phyloP scores from a whole-genome alignment of 2,329 filamentous ascomycete genomes.

The Aureobasidium sp. region DNA sequence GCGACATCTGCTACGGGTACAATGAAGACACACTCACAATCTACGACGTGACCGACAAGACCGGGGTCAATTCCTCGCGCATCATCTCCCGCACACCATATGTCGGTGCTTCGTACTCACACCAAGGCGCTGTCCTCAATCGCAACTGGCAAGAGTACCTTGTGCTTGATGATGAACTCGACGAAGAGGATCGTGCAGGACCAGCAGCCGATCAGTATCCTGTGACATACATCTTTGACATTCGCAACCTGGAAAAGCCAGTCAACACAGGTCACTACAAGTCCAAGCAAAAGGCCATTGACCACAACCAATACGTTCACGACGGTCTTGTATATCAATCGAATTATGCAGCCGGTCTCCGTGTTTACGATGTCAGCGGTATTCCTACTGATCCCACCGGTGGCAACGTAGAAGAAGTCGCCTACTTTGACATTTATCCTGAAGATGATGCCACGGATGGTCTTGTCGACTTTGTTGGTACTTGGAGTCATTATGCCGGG shows the following conservation, averaged over 20 bases:
- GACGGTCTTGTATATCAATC: conserved; percentile 32
- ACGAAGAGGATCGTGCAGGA: conserved; percentile 39
- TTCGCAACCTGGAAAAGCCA: conserved; percentile 38
- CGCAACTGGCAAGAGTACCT: conserved; percentile 40
- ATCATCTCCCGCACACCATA: conserved; percentile 46
- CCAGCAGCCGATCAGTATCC: conserved; percentile 39
- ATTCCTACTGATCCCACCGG: conserved; percentile 40
- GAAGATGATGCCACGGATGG: conserved; percentile 44
- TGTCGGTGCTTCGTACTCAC: conserved; percentile 44
- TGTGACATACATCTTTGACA: conserved; percentile 46
- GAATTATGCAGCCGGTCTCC: conserved; percentile 33
- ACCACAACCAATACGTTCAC: conserved; percentile 38
- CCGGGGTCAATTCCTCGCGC: conserved; percentile 20
- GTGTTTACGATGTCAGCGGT: conserved; percentile 31
- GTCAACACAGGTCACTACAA: conserved; percentile 36
- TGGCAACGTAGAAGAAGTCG: conserved; percentile 40
- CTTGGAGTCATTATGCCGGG: conserved; percentile 45
- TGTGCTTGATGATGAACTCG: conserved; percentile 48
- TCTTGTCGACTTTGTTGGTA: conserved; percentile 31
- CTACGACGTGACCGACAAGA: conserved; percentile 43
- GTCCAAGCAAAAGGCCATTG: conserved; percentile 28
- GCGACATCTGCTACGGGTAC: conserved; percentile 48
- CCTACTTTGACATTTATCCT: conserved; percentile 47
- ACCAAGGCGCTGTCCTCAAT: conserved; percentile 49
- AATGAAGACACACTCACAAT: conserved; percentile 45